These are phyloP conservation scores for Kitagawia praeruptora DNA, from an alignment of 129 eudicot species.

Conservation along the genomic window DNA sequence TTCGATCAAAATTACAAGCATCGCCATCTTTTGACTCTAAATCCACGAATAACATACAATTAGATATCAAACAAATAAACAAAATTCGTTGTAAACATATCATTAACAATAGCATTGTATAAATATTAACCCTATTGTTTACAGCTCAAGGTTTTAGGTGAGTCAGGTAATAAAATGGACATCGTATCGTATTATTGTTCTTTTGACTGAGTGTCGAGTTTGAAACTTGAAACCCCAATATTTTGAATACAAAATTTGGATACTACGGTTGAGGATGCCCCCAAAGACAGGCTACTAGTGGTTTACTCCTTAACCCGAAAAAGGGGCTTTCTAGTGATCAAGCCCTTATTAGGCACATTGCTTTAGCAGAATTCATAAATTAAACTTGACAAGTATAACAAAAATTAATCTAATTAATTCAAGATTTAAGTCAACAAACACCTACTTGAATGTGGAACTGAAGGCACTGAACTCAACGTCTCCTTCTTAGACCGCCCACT, in stretches of 20 bases:
- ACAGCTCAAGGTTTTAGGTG: not conserved
- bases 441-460: conserved; percentile 54
- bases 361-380: not conserved
- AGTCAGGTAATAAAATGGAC: not conserved
- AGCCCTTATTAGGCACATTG: not conserved
- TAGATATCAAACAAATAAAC: not conserved
- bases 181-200: too few relatives aligned
- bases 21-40: conserved; percentile 40
- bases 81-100: not conserved
- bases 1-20: conserved; percentile 51
- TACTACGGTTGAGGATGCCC: not conserved
- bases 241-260: not conserved
- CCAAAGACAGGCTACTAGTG: not conserved
- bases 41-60: conserved; percentile 9
- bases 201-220: not conserved
- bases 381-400: not conserved
- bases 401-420: not conserved
- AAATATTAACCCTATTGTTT: not conserved
- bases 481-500: conserved; percentile 63
- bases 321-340: not conserved
- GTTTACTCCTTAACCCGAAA: not conserved
- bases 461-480: conserved; percentile 27
- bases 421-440: not conserved
- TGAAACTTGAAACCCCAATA: not conserved
- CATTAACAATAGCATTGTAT: not conserved